These are phyloP conservation scores for Exserohilum turcica DNA, from an alignment of 2,329 filamentous ascomycete genomes.

Conservation along the genomic window DNA sequence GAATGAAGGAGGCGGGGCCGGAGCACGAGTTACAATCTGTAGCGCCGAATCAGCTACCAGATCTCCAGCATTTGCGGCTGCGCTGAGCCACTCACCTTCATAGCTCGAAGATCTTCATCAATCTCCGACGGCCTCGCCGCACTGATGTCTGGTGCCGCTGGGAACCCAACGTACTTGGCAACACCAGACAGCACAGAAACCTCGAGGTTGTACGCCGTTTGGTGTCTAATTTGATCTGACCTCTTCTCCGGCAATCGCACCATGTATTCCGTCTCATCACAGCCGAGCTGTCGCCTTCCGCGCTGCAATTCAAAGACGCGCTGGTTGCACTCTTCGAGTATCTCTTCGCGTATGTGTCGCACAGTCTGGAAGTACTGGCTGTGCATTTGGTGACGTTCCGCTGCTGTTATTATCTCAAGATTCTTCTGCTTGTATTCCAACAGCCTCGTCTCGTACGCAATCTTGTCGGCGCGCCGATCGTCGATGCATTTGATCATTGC, in stretches of 20 bases:
- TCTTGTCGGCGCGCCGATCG: constrained; percentile 78
- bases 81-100: constrained; percentile 70
- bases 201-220: constrained; percentile 91
- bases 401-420: constrained; percentile 72
- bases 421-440: constrained; percentile 75
- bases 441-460: constrained; percentile 75
- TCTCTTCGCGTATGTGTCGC: constrained; percentile 79
- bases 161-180: constrained; percentile 95
- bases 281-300: constrained; percentile 78
- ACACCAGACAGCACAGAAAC: constrained; percentile 89
- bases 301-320: constrained; percentile 93
- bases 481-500: constrained; percentile 88
- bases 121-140: constrained; percentile 74
- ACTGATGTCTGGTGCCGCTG: constrained; percentile 84
- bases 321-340: constrained; percentile 80
- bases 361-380: constrained; percentile 88
- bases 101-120: constrained; percentile 85
- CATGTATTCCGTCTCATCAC: constrained; percentile 79
- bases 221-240: constrained; percentile 79
- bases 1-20: constrained; percentile 38
- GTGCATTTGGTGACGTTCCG: constrained; percentile 82
- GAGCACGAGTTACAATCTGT: constrained; percentile 43
- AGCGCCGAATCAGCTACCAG: constrained; percentile 30
- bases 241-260: constrained; percentile 79
- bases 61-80: constrained; percentile 13